Base-by-base conservation (phyloP, 2,329 filamentous ascomycete genomes). In the Microcyclosporella mali region DNA sequence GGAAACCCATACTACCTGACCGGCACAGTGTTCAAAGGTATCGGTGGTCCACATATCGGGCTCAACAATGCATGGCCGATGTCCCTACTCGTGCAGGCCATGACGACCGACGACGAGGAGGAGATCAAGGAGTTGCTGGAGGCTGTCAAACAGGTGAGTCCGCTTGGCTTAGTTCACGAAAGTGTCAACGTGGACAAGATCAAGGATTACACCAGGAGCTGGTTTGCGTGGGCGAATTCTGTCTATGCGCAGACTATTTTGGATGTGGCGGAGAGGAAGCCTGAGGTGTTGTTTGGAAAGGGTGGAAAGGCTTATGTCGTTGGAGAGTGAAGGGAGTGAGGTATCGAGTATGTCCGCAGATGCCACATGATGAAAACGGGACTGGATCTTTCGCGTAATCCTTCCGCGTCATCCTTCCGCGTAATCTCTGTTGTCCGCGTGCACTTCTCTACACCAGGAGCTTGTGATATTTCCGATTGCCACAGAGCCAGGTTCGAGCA, bases 151-250 rank as follows among this genome's bases (percentile, higher is more conserved):
- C 74, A 79, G 47, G 84, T 84, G 1, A 85, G 84, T 48, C 75
- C 73, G 40, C 72, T 94, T 8, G 92, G 92, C 0, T 68, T 98
- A 37, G 75, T 98, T 2, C 90, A 98, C 58, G 92, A 98, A 69
- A 94, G 86, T 56, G 80, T 98, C 31, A 80, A 95, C 57, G 90
- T 97, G 4, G 81, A 90, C 48, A 69, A 76, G 45, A 68, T 74
- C 27, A 68, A 66, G 31, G 72, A 78, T 29, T 97, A 92, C 64
- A 95, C 90, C 1, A 74, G 88, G 51, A 88, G 84, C 59, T 97
- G 90, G 90, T 97, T 97, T 64, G 88, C 90, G 2, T 97, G 89
- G 92, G 92, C 92, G 9, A 98, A 98, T 56, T 92, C 88, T 1
- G 88, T 98, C 9, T 97, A 95, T 67, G 88, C 90, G 11, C 83